Conservation (phyloP, 1,139 yeast species). For the Yamadazyma friedrichii region DNA sequence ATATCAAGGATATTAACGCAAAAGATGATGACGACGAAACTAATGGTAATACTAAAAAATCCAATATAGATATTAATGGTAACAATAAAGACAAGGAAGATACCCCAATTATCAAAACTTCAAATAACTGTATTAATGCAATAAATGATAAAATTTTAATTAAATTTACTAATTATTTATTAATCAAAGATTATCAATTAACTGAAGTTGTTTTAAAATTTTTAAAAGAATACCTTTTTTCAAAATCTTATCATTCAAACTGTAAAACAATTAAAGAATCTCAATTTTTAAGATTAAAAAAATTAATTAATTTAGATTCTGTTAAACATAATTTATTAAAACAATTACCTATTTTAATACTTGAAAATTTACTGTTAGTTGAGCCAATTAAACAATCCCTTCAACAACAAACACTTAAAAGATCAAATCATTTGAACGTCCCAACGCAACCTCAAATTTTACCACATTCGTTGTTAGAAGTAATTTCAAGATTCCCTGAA, state of each 20-base stretch:
- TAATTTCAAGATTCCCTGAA: conserved; percentile 68
- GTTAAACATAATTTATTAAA: conserved; percentile 46
- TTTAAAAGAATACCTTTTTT: conserved; percentile 37
- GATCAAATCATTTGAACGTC: conserved; percentile 38
- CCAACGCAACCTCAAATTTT: conserved; percentile 64
- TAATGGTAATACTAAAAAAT: conserved; percentile 30
- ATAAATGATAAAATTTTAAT: conserved; percentile 35
- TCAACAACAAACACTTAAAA: conserved; percentile 29
- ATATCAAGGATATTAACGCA: conserved; percentile 25
- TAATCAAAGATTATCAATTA: conserved; percentile 39
- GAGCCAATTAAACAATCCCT: conserved; percentile 25
- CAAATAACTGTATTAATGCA: conserved; percentile 44
- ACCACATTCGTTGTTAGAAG: conserved; percentile 56
- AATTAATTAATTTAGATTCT: conserved; percentile 30
- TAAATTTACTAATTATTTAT: conserved; percentile 27
- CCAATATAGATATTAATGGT: background rate
- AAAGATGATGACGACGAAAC: conserved; percentile 10
- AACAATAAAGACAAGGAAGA: conserved; percentile 23
- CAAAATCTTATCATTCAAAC: conserved; percentile 37
- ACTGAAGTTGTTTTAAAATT: conserved; percentile 34
- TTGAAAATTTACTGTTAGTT: conserved; percentile 28
- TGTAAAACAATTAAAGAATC: conserved; percentile 31
- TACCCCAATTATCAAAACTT: conserved; percentile 18
- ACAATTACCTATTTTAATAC: conserved; percentile 62
- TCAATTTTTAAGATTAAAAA: conserved; percentile 31